Base-by-base conservation (phyloP, 139 green algal species). In the Edaphochlamys debaryana region DNA sequence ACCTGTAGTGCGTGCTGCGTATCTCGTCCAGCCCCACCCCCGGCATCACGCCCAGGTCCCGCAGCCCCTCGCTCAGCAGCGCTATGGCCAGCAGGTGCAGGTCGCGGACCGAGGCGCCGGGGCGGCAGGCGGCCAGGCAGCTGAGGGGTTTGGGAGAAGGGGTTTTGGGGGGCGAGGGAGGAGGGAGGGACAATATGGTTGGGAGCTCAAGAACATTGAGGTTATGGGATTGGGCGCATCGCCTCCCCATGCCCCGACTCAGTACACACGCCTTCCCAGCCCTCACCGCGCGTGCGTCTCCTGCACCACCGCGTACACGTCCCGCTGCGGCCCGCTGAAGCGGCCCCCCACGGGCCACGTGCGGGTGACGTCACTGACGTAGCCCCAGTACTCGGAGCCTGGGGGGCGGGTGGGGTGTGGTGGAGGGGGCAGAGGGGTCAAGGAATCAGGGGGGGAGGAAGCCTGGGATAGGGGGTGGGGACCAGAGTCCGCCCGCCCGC, bases 351-450 rank as follows among this genome's bases (percentile, higher is more conserved):
- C 87, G 7, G 96, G 96, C 96, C 96, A 99, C 4, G 93, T 96
- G 63, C 96, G 93, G 0, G 96, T 98, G 20, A 99, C 91, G 77
- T 99, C 96, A 29, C 64, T 91, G 38, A 79, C 89, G 76, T 98
- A 98, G 58, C 96, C 96, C 56, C 86, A 72, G 45, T 91, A 79
- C 91, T 99, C 96, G 67, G 93, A 98, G 19, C 96, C 96, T n/a
- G n/a, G n/a, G n/a, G n/a, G n/a, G n/a, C n/a, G n/a, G n/a, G n/a
- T n/a, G n/a, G n/a, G n/a, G n/a, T n/a, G n/a, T n/a, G n/a, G n/a
- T n/a, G n/a, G n/a, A n/a, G n/a, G n/a, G n/a, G n/a, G n/a, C n/a
- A n/a, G n/a, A n/a, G n/a, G n/a, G n/a, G n/a, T n/a, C n/a, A n/a
- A n/a, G n/a, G n/a, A n/a, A n/a, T n/a, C n/a, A n/a, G n/a, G n/a